Base-by-base conservation (phyloP, 2,329 filamentous ascomycete species). In the Thielaviopsis musarum region DNA sequence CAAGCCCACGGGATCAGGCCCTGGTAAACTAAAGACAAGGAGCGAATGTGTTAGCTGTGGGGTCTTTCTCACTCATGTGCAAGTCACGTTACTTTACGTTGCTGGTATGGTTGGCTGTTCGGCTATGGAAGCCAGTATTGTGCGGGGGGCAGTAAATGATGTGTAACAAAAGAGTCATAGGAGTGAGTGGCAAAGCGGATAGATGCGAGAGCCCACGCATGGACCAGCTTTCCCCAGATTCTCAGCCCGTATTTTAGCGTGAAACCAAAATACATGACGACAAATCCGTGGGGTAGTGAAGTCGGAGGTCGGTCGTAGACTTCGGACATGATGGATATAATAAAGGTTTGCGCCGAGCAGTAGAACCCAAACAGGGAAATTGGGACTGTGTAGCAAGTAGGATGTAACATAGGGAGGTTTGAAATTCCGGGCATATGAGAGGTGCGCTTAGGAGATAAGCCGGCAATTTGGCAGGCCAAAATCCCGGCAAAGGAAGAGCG, bases 1-100 rank as follows among this genome's bases (percentile, higher is more conserved):
- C 93, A 98, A 74, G 93, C 93, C 91, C 91, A 96, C 65, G 93
- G 93, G 72, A 98, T 97, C 68, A 98, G 87, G 74, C 93, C 93
- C 80, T 98, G 93, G 81, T 96, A 98, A 79, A 96, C 91, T 97
- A 59, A 52, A 45, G 48, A 53, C 48, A 62, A 55, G 10, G 30
- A 34, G 30, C 30, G 10, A 34, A 34, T 34, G 9, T 53, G 65
- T 70, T 63, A 70, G 69, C 56, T 58, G 62, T 55, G 48, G 22
- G 17, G 22, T 34, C n/a, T 19, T 34, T 15, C 17, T 49, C 41
- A 48, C 21, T 49, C 45, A 49, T 10, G 9, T 49, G 45, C 45
- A 49, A 49, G 7, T 49, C n/a, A 21, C 19, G 45, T 10, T 49
- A 49, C 21, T n/a, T 49, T 49, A 7, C 19, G 17, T 26, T 49